Conservation (phyloP, 495 filamentous ascomycete species). For the Immersiella caudata region DNA sequence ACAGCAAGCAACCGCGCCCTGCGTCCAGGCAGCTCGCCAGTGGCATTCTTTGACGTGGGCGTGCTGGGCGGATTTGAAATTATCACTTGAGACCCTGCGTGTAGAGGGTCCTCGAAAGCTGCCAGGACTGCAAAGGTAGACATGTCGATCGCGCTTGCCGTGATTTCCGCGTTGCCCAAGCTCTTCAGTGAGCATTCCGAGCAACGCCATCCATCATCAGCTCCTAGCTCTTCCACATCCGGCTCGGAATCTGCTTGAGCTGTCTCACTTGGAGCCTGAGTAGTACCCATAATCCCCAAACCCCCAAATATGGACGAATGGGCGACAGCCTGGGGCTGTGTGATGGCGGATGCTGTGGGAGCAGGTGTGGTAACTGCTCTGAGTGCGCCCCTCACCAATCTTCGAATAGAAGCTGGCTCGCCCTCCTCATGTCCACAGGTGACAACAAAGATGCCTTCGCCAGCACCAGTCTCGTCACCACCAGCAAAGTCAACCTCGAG, state of each 20-base stretch:
- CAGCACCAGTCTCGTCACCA: constrained; percentile 70
- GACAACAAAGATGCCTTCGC: constrained; percentile 76
- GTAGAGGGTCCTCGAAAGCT: constrained; percentile 73
- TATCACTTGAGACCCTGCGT: constrained; percentile 25
- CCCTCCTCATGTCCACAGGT: constrained; percentile 66
- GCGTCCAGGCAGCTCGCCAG: constrained; percentile 74
- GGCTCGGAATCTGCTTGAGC: background rate
- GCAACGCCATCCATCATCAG: constrained; percentile 44
- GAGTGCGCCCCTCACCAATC: constrained; percentile 31
- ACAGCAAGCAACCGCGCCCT: constrained; percentile 78
- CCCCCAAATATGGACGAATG: constrained; percentile 31
- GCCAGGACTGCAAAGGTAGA: constrained; percentile 73
- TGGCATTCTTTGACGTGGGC: constrained; percentile 32
- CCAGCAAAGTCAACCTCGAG: constrained; percentile 88
- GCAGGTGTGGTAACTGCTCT: constrained; percentile 7
- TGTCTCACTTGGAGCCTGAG: background rate
- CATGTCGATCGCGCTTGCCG: constrained; percentile 71
- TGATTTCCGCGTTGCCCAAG: constrained; percentile 53
- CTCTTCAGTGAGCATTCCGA: constrained; percentile 39
- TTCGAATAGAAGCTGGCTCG: constrained; percentile 39
- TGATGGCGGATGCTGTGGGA: constrained; percentile 19
- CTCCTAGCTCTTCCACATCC: background rate
- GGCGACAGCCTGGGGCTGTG: constrained; percentile 1
- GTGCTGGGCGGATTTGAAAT: constrained; percentile 28
- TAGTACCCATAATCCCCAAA: background rate